phyloP scores from a whole-genome alignment of 345 rosid species.

The Carallia pectinifolia region DNA sequence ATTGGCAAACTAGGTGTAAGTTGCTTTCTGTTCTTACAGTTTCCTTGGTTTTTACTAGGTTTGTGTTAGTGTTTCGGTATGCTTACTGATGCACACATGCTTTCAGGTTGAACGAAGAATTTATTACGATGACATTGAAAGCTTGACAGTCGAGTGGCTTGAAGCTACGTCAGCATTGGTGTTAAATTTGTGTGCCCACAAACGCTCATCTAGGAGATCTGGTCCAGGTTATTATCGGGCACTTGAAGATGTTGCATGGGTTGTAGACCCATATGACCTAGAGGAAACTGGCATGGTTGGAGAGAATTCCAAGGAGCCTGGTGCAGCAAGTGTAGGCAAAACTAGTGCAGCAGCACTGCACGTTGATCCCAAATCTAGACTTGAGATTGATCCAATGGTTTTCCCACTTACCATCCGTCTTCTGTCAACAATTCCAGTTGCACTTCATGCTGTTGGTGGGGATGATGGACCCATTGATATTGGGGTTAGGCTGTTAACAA shows the following conservation, averaged over 20 bases:
- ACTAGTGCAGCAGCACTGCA: slow-evolving; percentile 5
- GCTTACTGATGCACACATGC: background rate
- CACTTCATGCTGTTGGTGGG: slow-evolving; percentile 77
- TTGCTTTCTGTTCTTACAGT: background rate
- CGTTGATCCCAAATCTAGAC: slow-evolving; percentile 14
- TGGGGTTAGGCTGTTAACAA: slow-evolving; percentile 64
- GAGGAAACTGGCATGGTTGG: slow-evolving; percentile 26
- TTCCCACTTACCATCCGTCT: slow-evolving; percentile 63
- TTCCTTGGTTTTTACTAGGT: background rate
- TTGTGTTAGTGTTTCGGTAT: background rate
- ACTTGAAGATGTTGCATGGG: slow-evolving; percentile 53
- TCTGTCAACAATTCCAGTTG: slow-evolving; percentile 84
- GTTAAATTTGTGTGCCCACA: slow-evolving; percentile 39
- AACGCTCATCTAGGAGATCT: slow-evolving; percentile 45
- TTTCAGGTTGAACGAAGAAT: slow-evolving; percentile 78
- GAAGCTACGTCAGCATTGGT: slow-evolving; percentile 79
- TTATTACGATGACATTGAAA: slow-evolving; percentile 76
- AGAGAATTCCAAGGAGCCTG: slow-evolving; percentile 8
- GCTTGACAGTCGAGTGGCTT: slow-evolving; percentile 72
- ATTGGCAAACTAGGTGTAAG: slow-evolving; percentile 75
- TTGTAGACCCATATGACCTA: slow-evolving; percentile 49
- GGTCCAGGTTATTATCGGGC: slow-evolving; percentile 40
- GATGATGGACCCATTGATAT: slow-evolving; percentile 74
- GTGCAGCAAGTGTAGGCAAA: background rate
- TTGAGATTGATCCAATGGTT: slow-evolving; percentile 46